These are phyloP conservation scores for Rhizopus delemar DNA, from an alignment of 371 early-diverging fungal genomes.

Conservation along the genomic window DNA sequence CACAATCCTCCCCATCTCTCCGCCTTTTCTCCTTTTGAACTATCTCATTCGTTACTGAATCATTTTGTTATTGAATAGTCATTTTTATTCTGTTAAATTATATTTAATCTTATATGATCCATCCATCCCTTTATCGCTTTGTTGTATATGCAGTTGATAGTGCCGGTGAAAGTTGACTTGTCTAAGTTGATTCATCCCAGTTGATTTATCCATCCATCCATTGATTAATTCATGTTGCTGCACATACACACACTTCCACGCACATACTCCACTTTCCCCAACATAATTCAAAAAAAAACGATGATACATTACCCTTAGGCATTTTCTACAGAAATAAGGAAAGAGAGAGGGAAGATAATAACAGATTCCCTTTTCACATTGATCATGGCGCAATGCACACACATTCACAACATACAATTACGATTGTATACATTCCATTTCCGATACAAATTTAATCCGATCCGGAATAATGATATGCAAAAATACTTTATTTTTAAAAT, in stretches of 20 bases:
- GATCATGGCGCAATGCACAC: neutral
- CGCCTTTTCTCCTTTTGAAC: no score
- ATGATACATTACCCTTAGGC: conserved; percentile 20
- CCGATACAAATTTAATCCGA: neutral
- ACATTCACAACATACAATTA: neutral
- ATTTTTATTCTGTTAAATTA: neutral
- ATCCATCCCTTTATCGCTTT: neutral
- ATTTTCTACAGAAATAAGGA: conserved; percentile 20
- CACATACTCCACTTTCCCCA: neutral
- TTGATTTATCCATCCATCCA: conserved; percentile 28
- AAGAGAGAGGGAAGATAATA: conserved; percentile 14
- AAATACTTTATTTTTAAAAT: conserved; percentile 22
- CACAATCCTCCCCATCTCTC: no score
- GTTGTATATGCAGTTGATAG: neutral
- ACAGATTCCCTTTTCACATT: neutral
- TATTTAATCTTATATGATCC: neutral
- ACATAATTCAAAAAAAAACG: neutral
- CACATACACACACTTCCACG: neutral
- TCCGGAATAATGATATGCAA: neutral
- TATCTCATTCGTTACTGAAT: no score
- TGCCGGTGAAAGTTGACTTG: neutral
- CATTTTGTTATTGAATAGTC: no score
- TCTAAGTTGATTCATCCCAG: conserved; percentile 5
- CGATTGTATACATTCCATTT: no score
- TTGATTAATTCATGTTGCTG: conserved; percentile 2